These are phyloP conservation scores for Suillus spraguei DNA, from an alignment of 768 basidiomycete species.

Conservation along the genomic window DNA sequence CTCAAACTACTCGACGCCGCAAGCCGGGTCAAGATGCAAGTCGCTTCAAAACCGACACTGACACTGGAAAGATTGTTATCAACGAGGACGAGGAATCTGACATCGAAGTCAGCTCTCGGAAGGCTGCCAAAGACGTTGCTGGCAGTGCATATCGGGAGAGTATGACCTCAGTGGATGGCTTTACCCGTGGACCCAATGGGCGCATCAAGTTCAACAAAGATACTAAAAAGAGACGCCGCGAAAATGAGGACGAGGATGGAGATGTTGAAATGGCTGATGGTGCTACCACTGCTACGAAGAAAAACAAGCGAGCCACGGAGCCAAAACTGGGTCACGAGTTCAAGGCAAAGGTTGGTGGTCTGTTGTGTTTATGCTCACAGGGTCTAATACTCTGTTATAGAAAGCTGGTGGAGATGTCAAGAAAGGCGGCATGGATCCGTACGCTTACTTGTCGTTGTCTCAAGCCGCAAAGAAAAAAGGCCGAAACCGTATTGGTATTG, in stretches of 20 bases:
- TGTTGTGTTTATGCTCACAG: slow-evolving; percentile 6
- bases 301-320: slow-evolving; percentile 56
- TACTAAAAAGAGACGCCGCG: slow-evolving; percentile 88
- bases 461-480: slow-evolving; percentile 75
- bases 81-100: slow-evolving; percentile 58
- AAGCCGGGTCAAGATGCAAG: slow-evolving; percentile 87
- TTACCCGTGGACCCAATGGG: slow-evolving; percentile 81
- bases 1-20: slow-evolving; percentile 52
- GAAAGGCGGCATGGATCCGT: slow-evolving; percentile 85
- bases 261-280: slow-evolving; percentile 81
- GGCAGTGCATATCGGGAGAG: slow-evolving; percentile 85
- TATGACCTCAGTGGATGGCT: slow-evolving; percentile 86
- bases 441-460: slow-evolving; percentile 84
- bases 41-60: slow-evolving; percentile 85
- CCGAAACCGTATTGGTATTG: slow-evolving; percentile 54
- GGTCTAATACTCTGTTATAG: slow-evolving; percentile 42
- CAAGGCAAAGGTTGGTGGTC: slow-evolving; percentile 82
- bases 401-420: slow-evolving; percentile 95
- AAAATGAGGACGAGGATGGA: slow-evolving; percentile 57
- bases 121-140: slow-evolving; percentile 52
- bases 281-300: slow-evolving; percentile 48
- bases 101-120: slow-evolving; percentile 40
- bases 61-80: slow-evolving; percentile 81
- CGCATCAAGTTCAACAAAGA: slow-evolving; percentile 95
- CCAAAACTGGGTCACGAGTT: slow-evolving; percentile 82